Evolutionary conservation across 495 filamentous ascomycete genomes (phyloP).

Genomic region (Neurospora tetrasperma): DNA sequence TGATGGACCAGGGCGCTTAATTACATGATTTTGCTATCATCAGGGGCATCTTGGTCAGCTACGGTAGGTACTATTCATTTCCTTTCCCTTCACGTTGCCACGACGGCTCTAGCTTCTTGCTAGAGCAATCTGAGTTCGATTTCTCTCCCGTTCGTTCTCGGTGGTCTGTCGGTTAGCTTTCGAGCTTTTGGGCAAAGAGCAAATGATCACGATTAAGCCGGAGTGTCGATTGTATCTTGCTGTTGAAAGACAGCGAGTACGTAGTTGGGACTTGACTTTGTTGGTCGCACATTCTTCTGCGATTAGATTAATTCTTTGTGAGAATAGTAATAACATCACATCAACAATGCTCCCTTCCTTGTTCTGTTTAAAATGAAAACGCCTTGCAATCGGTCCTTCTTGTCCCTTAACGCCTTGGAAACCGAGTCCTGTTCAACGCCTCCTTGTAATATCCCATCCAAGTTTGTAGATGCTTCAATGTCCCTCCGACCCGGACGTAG

Average conservation of each 20-base stretch:
- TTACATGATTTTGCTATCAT: neutral
- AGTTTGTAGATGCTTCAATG: neutral
- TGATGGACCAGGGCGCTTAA: neutral
- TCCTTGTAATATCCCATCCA: neutral
- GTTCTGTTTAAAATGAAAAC: neutral
- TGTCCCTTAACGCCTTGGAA: neutral
- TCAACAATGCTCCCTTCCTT: neutral
- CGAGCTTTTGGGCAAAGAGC: constrained; percentile 31
- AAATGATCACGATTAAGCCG: constrained; percentile 88
- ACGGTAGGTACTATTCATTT: constrained; percentile 6
- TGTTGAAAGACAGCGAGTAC: constrained; percentile 68
- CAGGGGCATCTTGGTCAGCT: neutral
- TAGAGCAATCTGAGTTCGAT: constrained; percentile 39
- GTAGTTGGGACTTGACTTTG: constrained; percentile 90
- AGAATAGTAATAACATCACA: neutral
- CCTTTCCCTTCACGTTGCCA: constrained; percentile 16
- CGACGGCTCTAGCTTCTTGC: constrained; percentile 27
- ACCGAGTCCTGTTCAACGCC: neutral
- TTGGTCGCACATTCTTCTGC: constrained; percentile 48
- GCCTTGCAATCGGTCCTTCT: neutral
- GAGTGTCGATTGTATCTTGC: constrained; percentile 60
- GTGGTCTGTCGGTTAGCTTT: constrained; percentile 26
- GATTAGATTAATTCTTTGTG: neutral
- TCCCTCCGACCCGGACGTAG: neutral
- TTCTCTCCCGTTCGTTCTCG: constrained; percentile 30